These are phyloP conservation scores for Rhododendron molle DNA, from an alignment of 148 eudicot genomes.

Conservation along the genomic window DNA sequence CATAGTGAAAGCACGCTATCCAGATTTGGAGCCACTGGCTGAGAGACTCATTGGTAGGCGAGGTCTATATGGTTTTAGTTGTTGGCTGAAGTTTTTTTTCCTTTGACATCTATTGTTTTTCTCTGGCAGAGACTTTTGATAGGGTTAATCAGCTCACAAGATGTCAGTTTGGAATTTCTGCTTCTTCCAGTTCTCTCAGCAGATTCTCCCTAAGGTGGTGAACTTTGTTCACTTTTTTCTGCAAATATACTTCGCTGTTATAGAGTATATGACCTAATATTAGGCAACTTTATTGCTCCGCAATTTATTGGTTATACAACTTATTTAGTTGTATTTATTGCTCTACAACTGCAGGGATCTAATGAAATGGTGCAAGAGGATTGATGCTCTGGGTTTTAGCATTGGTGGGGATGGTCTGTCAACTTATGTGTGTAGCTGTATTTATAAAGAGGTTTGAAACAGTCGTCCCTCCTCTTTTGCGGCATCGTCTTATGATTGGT, in stretches of 20 bases:
- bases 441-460: slow-evolving; percentile 68
- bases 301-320: background rate
- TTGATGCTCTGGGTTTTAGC: slow-evolving; percentile 52
- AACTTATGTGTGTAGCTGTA: slow-evolving; percentile 36
- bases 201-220: slow-evolving; percentile 75
- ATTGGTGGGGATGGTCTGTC: slow-evolving; percentile 39
- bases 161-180: slow-evolving; percentile 29
- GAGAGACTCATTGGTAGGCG: slow-evolving; percentile 61
- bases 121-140: slow-evolving; percentile 61
- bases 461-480: background rate
- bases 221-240: background rate
- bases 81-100: background rate
- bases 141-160: slow-evolving; percentile 44
- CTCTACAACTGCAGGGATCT: slow-evolving; percentile 57
- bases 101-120: background rate
- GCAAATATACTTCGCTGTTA: background rate
- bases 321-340: background rate
- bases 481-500: background rate
- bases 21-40: slow-evolving; percentile 58
- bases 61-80: background rate
- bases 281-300: background rate
- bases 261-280: background rate
- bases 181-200: slow-evolving; percentile 29
- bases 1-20: slow-evolving; percentile 61
- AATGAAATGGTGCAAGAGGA: slow-evolving; percentile 85